Evolutionary conservation across 495 filamentous ascomycete genomes (phyloP).

Genomic region (Aspergillus panamensis): DNA sequence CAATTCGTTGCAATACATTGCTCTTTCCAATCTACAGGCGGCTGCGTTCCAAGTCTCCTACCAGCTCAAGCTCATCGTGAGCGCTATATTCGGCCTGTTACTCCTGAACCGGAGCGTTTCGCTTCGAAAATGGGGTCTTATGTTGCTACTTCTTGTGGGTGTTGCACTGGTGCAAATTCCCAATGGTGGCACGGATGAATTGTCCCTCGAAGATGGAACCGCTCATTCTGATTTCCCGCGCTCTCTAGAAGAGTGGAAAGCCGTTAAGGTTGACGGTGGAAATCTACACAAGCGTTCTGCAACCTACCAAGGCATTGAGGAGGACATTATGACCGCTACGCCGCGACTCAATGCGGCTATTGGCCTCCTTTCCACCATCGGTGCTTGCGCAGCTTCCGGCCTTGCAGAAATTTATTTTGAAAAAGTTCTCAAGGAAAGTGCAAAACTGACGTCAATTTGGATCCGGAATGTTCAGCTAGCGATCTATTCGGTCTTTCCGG

Average conservation of each 20-base stretch:
- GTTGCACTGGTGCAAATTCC: constrained; percentile 88
- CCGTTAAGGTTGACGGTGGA: constrained; percentile 38
- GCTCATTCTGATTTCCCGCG: constrained; percentile 64
- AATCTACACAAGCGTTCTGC: constrained; percentile 72
- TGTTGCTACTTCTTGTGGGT: constrained; percentile 76
- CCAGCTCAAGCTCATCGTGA: constrained; percentile 89
- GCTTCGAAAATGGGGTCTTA: constrained; percentile 68
- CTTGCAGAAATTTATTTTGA: constrained; percentile 91
- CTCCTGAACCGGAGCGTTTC: constrained; percentile 69
- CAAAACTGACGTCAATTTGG: constrained; percentile 71
- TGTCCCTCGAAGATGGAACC: constrained; percentile 50
- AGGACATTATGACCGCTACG: constrained; percentile 63
- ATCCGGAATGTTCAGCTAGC: constrained; percentile 91
- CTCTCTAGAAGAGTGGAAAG: constrained; percentile 57
- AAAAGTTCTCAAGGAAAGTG: constrained; percentile 84
- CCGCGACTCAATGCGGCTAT: constrained; percentile 70
- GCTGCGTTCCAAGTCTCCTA: constrained; percentile 91
- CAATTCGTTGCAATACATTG: constrained; percentile 89
- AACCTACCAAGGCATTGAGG: constrained; percentile 88
- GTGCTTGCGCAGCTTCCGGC: constrained; percentile 74
- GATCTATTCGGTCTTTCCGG: constrained; percentile 85
- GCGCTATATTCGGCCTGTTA: constrained; percentile 80
- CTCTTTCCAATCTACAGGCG: constrained; percentile 84
- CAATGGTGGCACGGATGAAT: constrained; percentile 42
- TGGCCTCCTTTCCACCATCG: constrained; percentile 73